These are phyloP conservation scores for Pythium sukuiense DNA, from an alignment of 352 stramenopile genomes.

Conservation along the genomic window DNA sequence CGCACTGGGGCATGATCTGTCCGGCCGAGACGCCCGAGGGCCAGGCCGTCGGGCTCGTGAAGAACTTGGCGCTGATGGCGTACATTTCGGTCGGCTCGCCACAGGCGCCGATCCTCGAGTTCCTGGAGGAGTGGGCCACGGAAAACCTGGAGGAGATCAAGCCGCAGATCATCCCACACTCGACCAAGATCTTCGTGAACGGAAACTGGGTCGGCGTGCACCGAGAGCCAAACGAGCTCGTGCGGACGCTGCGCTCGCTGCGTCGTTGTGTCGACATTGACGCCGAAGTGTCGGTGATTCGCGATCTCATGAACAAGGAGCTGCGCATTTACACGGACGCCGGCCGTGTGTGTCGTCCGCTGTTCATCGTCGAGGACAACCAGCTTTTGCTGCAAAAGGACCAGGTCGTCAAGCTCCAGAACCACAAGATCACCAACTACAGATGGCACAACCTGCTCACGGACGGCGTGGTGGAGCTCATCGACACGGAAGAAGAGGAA, in stretches of 20 bases:
- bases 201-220: constrained; percentile 99
- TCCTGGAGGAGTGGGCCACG: constrained; percentile 98
- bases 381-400: constrained; percentile 96
- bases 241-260: constrained; percentile 94
- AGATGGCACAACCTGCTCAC: constrained; percentile 88
- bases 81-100: constrained; percentile 96
- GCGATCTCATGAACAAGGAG: constrained; percentile 98
- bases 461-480: constrained; percentile 96
- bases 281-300: constrained; percentile 98
- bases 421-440: constrained; percentile 90
- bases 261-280: constrained; percentile 98
- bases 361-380: constrained; percentile 99
- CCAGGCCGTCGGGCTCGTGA: constrained; percentile 94
- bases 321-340: constrained; percentile 99
- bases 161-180: constrained; percentile 96
- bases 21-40: constrained; percentile 95
- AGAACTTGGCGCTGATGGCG: constrained; percentile 99
- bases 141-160: constrained; percentile 98
- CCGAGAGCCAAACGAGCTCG: constrained; percentile 95
- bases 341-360: constrained; percentile 97
- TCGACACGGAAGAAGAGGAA: constrained; percentile 99
- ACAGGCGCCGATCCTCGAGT: constrained; percentile 96
- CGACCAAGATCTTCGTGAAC: constrained; percentile 99
- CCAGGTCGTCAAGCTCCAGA: constrained; percentile 96
- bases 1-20: constrained; percentile 99